A percentile compares a stretch with the other conserved stretches of the same genome.
Conservation (phyloP, 805 yeast species). For the Pichia thaimueangensis region DNA sequence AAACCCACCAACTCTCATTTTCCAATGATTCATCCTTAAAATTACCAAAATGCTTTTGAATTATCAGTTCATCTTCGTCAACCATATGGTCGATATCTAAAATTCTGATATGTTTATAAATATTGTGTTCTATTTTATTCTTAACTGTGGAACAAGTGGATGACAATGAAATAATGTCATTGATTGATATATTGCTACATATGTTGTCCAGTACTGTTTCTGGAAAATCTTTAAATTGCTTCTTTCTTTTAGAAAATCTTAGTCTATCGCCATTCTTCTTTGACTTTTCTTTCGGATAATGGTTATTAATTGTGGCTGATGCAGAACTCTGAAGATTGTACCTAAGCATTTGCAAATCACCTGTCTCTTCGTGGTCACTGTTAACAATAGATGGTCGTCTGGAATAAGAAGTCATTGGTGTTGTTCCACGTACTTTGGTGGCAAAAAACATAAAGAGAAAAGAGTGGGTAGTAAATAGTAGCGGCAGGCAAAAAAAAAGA, state of each 20-base stretch:
- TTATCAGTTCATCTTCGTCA: slow-evolving; percentile 14
- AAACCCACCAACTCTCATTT: slow-evolving; percentile 11
- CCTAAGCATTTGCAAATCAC: neutral
- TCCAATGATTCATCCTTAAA: slow-evolving; percentile 15
- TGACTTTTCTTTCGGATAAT: neutral
- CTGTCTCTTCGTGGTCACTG: neutral
- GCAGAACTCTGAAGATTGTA: neutral
- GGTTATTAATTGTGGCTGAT: neutral
- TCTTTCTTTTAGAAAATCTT: no score
- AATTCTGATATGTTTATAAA: slow-evolving; percentile 11
- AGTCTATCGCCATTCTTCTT: neutral
- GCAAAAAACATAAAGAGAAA: no score
- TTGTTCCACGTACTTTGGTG: no score
- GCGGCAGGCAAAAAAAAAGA: no score
- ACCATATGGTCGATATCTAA: slow-evolving; percentile 6
- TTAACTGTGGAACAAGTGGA: slow-evolving; percentile 5
- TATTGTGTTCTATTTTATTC: slow-evolving; percentile 1
- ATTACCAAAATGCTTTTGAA: slow-evolving; percentile 13
- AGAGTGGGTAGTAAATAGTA: no score
- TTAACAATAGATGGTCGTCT: neutral
- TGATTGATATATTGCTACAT: slow-evolving; percentile 8
- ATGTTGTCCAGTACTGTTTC: neutral
- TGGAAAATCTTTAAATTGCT: slow-evolving; percentile 7
- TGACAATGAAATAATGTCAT: slow-evolving; percentile 7
- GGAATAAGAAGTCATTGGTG: slow-evolving; percentile 2